Evolutionary conservation across 2,329 filamentous ascomycete species (phyloP).

Genomic region (Penicillium italicum): DNA sequence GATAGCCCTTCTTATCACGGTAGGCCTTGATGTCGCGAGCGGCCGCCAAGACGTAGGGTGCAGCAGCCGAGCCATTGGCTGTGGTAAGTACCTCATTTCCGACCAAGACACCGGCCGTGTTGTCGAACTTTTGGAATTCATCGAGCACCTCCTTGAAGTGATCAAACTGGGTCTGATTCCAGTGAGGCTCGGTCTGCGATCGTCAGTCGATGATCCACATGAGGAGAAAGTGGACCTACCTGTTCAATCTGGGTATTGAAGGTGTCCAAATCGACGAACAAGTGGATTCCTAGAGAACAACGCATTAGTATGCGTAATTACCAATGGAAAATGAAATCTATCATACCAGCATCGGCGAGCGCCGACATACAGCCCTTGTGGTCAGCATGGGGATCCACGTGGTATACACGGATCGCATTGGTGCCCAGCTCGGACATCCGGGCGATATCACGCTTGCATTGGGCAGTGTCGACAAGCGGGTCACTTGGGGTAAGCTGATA

Average conservation of each 20-base stretch:
- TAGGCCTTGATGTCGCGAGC: slow-evolving; percentile 79
- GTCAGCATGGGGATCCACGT: slow-evolving; percentile 68
- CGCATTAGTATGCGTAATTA: neutral
- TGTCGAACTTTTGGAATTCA: slow-evolving; percentile 71
- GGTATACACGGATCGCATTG: slow-evolving; percentile 84
- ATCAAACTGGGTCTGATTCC: slow-evolving; percentile 69
- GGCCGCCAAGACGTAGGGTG: slow-evolving; percentile 80
- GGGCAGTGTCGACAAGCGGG: slow-evolving; percentile 69
- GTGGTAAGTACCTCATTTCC: slow-evolving; percentile 73
- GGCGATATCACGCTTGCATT: slow-evolving; percentile 70
- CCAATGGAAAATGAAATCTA: neutral
- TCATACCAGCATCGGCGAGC: slow-evolving; percentile 69
- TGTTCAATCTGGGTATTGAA: slow-evolving; percentile 45
- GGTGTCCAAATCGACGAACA: slow-evolving; percentile 72
- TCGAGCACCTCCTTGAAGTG: slow-evolving; percentile 71
- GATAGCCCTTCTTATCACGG: slow-evolving; percentile 69
- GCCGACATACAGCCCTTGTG: slow-evolving; percentile 78
- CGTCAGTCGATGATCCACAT: slow-evolving; percentile 4
- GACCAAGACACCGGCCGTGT: slow-evolving; percentile 78
- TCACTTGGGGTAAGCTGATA: slow-evolving; percentile 67
- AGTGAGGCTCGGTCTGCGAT: slow-evolving; percentile 56
- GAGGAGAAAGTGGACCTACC: slow-evolving; percentile 23
- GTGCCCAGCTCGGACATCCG: slow-evolving; percentile 77
- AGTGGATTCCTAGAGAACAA: slow-evolving; percentile 56
- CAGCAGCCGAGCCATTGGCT: slow-evolving; percentile 56